Base-by-base conservation (phyloP, 805 yeast species). In the Barnettozyma populi region DNA sequence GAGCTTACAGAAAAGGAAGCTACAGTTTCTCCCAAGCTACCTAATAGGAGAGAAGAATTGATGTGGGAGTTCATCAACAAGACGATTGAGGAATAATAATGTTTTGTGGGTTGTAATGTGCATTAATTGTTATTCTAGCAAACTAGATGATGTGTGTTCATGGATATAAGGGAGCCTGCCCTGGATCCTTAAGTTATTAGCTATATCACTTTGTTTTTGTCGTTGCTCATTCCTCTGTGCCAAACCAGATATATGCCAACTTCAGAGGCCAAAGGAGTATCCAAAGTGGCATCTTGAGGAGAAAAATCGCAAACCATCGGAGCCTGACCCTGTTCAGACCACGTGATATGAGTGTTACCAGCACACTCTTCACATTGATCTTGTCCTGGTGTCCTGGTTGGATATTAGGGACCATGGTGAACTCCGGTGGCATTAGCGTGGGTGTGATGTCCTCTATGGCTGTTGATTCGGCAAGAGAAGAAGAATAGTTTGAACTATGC, bases 61-160 rank as follows among this genome's bases (percentile, higher is more conserved):
- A 25, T 43, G 36, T 21, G 39, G 46, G 24, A 25, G 36, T 43
- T 43, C 20, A 36, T 43, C 16, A 16, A 36, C 27, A 19, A 43
- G 20, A 18, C 41, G 18, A 29, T 11, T 13, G 41, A 36, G 41
- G 18, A 34, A 18, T 16, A 40, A 25, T 5, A 10, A 40, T 8
- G 16, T 19, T 7, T 18, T 21, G 27, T 5, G 27, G 9, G 25
- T 3, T 20, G 23, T 14, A 11, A 21, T 7, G 24, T 19, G 40
- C 25, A 21, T 36, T 36, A 36, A 14, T 41, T 32, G 34, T 42
- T 34, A 42, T 24, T 34, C 32, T 29, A 29, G 32, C 32, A 29
- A 29, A 13, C 13, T 14, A 16, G 18, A 35, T 16, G 37, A 21
- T 18, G 14, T 35, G 7, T 19, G 21, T 19, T 18, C 37, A 35